Evolutionary conservation across 257 asterid genomes (phyloP).

Genomic region (Coffea eugenioides): DNA sequence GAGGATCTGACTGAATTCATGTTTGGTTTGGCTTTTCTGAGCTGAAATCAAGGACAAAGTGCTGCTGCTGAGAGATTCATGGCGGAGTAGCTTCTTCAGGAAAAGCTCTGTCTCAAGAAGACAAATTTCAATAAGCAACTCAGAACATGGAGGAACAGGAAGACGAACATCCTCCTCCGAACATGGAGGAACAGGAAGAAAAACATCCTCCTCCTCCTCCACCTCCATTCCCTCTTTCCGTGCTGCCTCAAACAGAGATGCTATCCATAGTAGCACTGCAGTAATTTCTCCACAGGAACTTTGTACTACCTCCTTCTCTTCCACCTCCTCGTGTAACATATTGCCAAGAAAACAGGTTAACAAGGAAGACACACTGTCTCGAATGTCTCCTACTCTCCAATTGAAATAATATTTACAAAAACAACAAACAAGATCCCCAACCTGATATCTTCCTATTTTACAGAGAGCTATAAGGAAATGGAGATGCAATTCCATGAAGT

Average conservation of each 20-base stretch:
- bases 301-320: neutral
- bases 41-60: too few relatives aligned
- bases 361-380: neutral
- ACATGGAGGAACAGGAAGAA: too few relatives aligned
- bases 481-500: conserved; percentile 2
- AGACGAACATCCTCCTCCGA: too few relatives aligned
- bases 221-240: neutral
- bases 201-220: too few relatives aligned
- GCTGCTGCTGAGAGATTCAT: neutral
- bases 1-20: neutral
- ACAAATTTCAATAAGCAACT: neutral
- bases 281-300: neutral
- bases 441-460: neutral
- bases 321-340: neutral
- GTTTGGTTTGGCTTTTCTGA: neutral
- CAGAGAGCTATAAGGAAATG: neutral
- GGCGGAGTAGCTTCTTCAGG: neutral
- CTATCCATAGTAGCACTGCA: neutral
- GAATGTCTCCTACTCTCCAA: neutral
- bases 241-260: neutral
- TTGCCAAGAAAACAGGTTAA: neutral
- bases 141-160: neutral
- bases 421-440: neutral
- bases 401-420: neutral
- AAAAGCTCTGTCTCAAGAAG: neutral